Evolutionary conservation across 495 filamentous ascomycete genomes (phyloP).

Genomic region (Aspergillus sclerotiicarbonarius): DNA sequence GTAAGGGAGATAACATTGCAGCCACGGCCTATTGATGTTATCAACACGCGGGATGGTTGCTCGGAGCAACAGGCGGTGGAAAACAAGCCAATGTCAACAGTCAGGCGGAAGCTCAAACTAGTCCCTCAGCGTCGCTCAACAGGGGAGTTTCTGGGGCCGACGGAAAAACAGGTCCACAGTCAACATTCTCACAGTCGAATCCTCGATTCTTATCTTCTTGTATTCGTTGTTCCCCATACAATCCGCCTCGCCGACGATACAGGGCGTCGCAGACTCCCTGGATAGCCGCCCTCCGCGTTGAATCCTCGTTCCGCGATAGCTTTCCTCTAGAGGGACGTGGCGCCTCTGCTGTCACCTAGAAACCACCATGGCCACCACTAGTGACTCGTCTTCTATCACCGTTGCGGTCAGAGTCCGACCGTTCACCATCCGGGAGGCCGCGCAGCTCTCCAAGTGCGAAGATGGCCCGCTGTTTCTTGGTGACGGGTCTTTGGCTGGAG

Average conservation of each 20-base stretch:
- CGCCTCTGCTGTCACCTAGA: conserved; percentile 2
- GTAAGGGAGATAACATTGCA: neutral
- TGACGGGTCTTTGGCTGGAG: conserved; percentile 85
- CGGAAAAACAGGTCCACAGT: conserved; percentile 20
- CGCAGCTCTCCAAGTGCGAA: conserved; percentile 69
- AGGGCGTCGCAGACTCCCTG: conserved; percentile 19
- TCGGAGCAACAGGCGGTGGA: conserved; percentile 36
- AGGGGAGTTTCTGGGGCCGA: conserved; percentile 15
- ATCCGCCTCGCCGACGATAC: conserved; percentile 18
- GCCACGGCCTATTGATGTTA: conserved; percentile 1
- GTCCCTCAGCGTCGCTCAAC: conserved; percentile 14
- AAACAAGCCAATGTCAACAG: conserved; percentile 39
- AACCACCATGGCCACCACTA: conserved; percentile 50
- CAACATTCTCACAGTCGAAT: conserved; percentile 21
- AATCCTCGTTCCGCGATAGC: conserved; percentile 1
- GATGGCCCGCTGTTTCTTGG: conserved; percentile 91
- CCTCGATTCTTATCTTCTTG: conserved; percentile 9
- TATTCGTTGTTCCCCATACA: conserved; percentile 10
- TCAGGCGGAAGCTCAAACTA: conserved; percentile 17
- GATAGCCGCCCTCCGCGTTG: conserved; percentile 17
- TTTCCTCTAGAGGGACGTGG: conserved; percentile 13
- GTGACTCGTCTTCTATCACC: conserved; percentile 69
- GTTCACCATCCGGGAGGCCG: conserved; percentile 72
- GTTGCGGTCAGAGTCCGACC: conserved; percentile 83
- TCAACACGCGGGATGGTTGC: conserved; percentile 26